These are phyloP conservation scores for Phoma herbarum DNA, from an alignment of 2,329 filamentous ascomycete genomes.

Conservation along the genomic window DNA sequence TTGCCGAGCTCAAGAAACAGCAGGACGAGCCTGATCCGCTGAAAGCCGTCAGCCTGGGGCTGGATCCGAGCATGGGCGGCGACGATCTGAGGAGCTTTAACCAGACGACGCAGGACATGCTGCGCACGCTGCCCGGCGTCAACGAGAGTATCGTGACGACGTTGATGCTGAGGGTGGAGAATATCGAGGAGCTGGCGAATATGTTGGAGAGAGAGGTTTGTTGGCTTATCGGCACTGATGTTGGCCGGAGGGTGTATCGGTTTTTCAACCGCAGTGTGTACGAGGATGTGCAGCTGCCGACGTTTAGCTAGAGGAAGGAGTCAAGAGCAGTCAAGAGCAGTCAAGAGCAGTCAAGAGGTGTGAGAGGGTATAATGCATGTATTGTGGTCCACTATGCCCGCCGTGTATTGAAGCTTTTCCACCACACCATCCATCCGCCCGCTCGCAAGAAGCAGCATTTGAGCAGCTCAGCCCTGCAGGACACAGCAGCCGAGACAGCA, in stretches of 20 bases:
- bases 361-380: slow-evolving; percentile 14
- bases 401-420: slow-evolving; percentile 9
- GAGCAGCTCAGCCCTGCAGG: slow-evolving; percentile 41
- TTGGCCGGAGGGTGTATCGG: slow-evolving; percentile 75
- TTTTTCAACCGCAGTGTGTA: slow-evolving; percentile 78
- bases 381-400: slow-evolving; percentile 24
- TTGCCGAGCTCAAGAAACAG: slow-evolving; percentile 89
- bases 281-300: slow-evolving; percentile 41
- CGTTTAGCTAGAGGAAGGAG: slow-evolving; percentile 18
- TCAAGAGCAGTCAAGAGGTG: not conserved
- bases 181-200: slow-evolving; percentile 83
- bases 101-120: slow-evolving; percentile 87
- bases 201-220: slow-evolving; percentile 78
- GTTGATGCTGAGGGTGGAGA: slow-evolving; percentile 76
- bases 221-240: slow-evolving; percentile 78
- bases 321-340: no score
- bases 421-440: slow-evolving; percentile 45
- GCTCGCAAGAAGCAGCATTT: slow-evolving; percentile 52
- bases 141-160: slow-evolving; percentile 75
- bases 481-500: slow-evolving; percentile 45
- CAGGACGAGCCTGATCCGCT: slow-evolving; percentile 91
- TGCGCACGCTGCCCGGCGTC: slow-evolving; percentile 83
- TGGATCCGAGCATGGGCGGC: slow-evolving; percentile 67
- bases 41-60: slow-evolving; percentile 81
- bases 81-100: slow-evolving; percentile 77